phyloP scores from a whole-genome alignment of 1,284 basidiomycete species.

The Tylopilus sp. region DNA sequence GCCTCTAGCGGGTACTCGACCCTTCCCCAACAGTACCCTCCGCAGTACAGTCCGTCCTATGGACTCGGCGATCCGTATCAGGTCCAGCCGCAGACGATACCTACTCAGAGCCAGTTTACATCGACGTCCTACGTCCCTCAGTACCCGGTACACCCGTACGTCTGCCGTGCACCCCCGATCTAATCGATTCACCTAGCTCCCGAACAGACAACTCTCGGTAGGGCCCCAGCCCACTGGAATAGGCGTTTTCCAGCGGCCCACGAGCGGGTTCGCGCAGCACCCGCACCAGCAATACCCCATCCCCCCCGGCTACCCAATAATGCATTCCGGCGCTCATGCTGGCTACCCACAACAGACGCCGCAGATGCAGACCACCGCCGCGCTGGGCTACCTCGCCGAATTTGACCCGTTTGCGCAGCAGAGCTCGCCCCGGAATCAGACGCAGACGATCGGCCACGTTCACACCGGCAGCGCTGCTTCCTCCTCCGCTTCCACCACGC shows the following conservation, averaged over 20 bases:
- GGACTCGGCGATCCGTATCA: constrained; percentile 11
- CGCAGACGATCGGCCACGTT: not conserved
- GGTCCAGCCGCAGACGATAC: constrained; percentile 15
- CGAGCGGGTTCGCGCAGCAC: constrained; percentile 25
- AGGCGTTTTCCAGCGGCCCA: constrained; percentile 28
- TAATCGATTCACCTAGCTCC: not conserved
- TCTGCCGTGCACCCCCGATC: not conserved
- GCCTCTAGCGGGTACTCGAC: constrained; percentile 26
- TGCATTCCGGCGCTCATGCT: constrained; percentile 9
- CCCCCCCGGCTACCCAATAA: constrained; percentile 11
- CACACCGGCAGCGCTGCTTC: not conserved
- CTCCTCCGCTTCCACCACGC: constrained; percentile 10
- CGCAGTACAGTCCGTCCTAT: constrained; percentile 23
- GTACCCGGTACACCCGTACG: constrained; percentile 21
- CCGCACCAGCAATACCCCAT: constrained; percentile 20
- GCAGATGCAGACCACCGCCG: constrained; percentile 32
- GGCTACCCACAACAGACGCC: constrained; percentile 23
- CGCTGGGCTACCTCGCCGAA: constrained; percentile 42
- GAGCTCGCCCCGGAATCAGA: not conserved
- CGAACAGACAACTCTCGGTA: constrained; percentile 17
- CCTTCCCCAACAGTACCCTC: constrained; percentile 33
- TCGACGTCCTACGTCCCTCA: constrained; percentile 21
- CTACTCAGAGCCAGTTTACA: constrained; percentile 22
- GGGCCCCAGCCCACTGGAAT: constrained; percentile 22
- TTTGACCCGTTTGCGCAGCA: constrained; percentile 49